Conservation (phyloP, 2,329 filamentous ascomycete species). For the Leptographium flavum region DNA sequence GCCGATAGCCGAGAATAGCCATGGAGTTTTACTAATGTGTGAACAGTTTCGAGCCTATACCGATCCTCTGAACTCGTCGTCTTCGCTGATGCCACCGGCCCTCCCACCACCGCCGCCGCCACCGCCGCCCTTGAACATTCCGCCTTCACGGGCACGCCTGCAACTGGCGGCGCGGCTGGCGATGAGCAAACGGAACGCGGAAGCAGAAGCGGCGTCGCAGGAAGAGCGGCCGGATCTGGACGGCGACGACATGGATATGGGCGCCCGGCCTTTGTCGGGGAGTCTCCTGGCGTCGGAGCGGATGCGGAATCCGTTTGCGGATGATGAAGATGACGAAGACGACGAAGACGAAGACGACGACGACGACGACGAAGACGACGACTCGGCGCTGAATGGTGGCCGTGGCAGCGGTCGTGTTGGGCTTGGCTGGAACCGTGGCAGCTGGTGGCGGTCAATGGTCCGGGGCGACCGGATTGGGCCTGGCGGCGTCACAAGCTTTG, state of each 20-base stretch:
- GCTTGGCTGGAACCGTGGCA: slow-evolving; percentile 19
- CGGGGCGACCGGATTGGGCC: slow-evolving; percentile 3
- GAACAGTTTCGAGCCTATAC: slow-evolving; percentile 45
- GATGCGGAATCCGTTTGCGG: slow-evolving; percentile 39
- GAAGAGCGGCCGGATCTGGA: slow-evolving; percentile 13
- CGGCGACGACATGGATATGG: not conserved
- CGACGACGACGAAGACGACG: slow-evolving; percentile 17
- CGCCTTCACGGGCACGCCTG: slow-evolving; percentile 71
- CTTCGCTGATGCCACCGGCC: slow-evolving; percentile 40
- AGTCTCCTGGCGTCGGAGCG: slow-evolving; percentile 13
- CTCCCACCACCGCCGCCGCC: slow-evolving; percentile 52
- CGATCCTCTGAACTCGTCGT: slow-evolving; percentile 34
- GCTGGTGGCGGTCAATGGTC: slow-evolving; percentile 23
- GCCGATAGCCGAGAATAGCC: not conserved
- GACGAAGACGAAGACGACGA: slow-evolving; percentile 38
- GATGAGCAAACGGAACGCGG: slow-evolving; percentile 50
- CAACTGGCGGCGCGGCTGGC: slow-evolving; percentile 83
- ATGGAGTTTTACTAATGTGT: not conserved
- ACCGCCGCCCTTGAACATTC: slow-evolving; percentile 61
- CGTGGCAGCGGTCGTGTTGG: slow-evolving; percentile 15
- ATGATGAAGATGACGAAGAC: slow-evolving; percentile 38
- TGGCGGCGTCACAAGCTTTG: too few relatives aligned
- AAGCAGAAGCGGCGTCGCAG: slow-evolving; percentile 26
- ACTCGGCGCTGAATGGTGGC: slow-evolving; percentile 15
- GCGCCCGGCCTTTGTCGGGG: too few relatives aligned